Evolutionary conservation across 2,329 filamentous ascomycete species (phyloP).

Genomic region (Lachnellula cervina): DNA sequence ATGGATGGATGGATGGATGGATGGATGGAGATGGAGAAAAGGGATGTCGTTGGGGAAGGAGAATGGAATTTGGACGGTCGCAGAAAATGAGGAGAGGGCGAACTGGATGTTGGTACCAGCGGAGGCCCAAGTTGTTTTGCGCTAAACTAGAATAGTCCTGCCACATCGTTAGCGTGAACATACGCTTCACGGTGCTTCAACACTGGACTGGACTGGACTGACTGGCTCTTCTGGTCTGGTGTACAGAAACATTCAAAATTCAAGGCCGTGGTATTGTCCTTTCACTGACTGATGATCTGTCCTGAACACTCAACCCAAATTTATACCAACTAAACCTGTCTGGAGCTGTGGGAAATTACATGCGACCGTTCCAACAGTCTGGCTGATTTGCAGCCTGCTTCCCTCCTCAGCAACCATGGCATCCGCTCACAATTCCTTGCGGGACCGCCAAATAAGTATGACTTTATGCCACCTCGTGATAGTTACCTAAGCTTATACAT

Average conservation of each 20-base stretch:
- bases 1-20: slow-evolving; percentile 4
- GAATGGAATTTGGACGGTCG: slow-evolving; percentile 6
- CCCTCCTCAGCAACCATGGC: slow-evolving; percentile 43
- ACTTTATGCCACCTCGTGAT: slow-evolving; percentile 17
- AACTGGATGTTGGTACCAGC: background rate
- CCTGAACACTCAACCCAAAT: slow-evolving; percentile 6
- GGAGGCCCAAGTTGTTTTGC: background rate
- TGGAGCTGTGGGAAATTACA: slow-evolving; percentile 15
- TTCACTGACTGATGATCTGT: slow-evolving; percentile 11
- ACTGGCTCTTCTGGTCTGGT: too few species aligned
- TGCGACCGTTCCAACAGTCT: slow-evolving; percentile 20
- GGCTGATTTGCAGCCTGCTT: slow-evolving; percentile 31
- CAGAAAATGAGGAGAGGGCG: slow-evolving; percentile 5
- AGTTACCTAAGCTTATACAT: slow-evolving; percentile 12
- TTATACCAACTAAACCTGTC: slow-evolving; percentile 4
- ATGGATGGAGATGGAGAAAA: slow-evolving; percentile 1
- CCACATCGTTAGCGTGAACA: background rate
- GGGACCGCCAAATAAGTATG: slow-evolving; percentile 69
- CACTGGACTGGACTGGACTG: background rate
- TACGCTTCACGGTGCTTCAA: too few species aligned
- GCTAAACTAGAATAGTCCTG: background rate
- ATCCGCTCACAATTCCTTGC: slow-evolving; percentile 51
- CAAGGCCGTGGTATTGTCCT: slow-evolving; percentile 5
- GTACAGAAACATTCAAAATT: background rate
- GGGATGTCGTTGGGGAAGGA: slow-evolving; percentile 8